Base-by-base conservation (phyloP, 2,329 filamentous ascomycete genomes). In the Penicillium griseofulvum region DNA sequence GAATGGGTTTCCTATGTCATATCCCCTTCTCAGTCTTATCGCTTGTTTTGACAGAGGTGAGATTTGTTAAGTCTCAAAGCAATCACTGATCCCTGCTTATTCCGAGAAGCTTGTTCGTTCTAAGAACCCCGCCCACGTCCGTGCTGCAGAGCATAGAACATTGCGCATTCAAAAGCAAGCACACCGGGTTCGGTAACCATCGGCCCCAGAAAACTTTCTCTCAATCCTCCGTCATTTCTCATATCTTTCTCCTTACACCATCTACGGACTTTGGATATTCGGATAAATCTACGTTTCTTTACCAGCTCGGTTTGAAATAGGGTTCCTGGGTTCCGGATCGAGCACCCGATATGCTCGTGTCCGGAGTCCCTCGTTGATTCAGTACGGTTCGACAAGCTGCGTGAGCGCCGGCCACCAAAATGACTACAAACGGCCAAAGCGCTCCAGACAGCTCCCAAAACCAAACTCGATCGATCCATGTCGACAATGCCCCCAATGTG, bases 401-500 rank as follows among this genome's bases (percentile, higher is more conserved):
- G 69, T 68, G 69, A 69, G 67, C 59, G 64, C 64, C 65, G 65
- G 65, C 64, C 60, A 68, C 65, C 66, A 74, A 68, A 61, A 80
- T 80, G 78, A 72, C 73, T 69, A 69, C 76, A 69, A 73, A 76
- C 69, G 69, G 70, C 63, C 73, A 69, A 68, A 71, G 71, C 68
- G 62, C 68, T 65, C 59, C 69, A 61, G 65, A 63, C 59, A 59
- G 65, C 61, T 67, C 69, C 49, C 56, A 64, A 51, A 65, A 68
- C 55, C 68, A 68, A 57, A 17, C 49, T 38, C 65, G 66, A 52
- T 59, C 56, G 54, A 63, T 63, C 52, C 51, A 61, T 50, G 41
- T 59, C 52, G 59, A 68, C 44, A 58, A 56, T 47, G 57, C 47
- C 46, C 29, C 68, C 41, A 64, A 70, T 59, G 47, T 68, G 48